These are phyloP conservation scores for Sugiyamaella japonica DNA, from an alignment of 1,139 yeast genomes.

Conservation along the genomic window DNA sequence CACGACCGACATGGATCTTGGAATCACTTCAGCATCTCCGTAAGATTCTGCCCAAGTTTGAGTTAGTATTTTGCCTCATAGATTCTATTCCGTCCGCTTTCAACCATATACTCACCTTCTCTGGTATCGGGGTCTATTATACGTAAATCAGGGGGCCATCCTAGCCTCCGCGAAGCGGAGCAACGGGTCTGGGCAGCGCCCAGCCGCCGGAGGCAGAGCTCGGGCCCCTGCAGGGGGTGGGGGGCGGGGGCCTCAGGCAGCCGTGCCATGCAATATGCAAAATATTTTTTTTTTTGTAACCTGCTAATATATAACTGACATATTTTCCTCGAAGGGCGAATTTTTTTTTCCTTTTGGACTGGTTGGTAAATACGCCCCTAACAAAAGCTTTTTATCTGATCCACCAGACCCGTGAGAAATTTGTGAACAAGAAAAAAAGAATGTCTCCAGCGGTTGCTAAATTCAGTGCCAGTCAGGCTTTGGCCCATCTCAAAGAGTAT, in stretches of 20 bases:
- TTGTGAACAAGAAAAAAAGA: too few species aligned
- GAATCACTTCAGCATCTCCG: constrained; percentile 81
- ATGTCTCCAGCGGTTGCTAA: constrained; percentile 12
- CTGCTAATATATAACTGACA: constrained; percentile 6
- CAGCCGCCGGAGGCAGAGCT: too few species aligned
- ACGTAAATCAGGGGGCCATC: constrained; percentile 66
- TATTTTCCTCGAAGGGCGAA: background rate
- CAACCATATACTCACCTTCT: constrained; percentile 45
- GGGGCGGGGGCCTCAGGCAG: too few species aligned
- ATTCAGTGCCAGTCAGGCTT: constrained; percentile 45
- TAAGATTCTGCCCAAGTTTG: constrained; percentile 54
- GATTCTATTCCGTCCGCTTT: background rate
- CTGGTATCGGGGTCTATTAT: constrained; percentile 77
- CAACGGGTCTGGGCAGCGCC: too few species aligned
- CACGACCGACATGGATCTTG: constrained; percentile 80
- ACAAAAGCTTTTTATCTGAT: background rate
- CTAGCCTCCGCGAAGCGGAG: too few species aligned
- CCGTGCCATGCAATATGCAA: constrained; percentile 7
- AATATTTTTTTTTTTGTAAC: constrained; percentile 6
- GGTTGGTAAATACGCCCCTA: constrained; percentile 13
- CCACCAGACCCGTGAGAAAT: background rate
- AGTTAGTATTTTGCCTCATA: background rate
- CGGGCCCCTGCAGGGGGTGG: background rate
- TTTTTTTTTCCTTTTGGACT: constrained; percentile 12
- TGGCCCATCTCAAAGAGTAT: constrained; percentile 65